phyloP scores from a whole-genome alignment of 345 rosid species.

The Bruguiera parviflora region DNA sequence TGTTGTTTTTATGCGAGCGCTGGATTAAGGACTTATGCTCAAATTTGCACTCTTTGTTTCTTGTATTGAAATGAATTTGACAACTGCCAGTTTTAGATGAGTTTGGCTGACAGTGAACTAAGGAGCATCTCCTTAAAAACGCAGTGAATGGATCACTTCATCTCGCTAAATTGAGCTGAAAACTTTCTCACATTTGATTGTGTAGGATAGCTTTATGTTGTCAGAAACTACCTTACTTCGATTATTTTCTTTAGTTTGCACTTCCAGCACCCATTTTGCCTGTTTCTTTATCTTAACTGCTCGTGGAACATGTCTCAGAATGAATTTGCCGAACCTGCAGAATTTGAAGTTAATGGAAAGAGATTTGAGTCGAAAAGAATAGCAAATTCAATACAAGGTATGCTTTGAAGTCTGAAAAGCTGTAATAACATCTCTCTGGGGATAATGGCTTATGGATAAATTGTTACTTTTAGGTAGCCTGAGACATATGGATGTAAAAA shows the following conservation, averaged over 20 bases:
- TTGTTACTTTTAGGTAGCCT: conserved; percentile 40
- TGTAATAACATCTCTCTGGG: background rate
- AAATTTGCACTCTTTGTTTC: too few species aligned
- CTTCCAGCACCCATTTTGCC: background rate
- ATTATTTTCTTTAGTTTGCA: background rate
- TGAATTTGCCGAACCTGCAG: conserved; percentile 68
- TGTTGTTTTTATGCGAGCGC: too few species aligned
- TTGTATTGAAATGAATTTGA: too few species aligned
- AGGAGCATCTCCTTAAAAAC: too few species aligned
- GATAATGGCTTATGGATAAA: conserved; percentile 14
- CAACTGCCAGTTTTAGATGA: too few species aligned
- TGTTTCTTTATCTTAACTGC: conserved; percentile 3
- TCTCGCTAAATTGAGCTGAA: too few species aligned
- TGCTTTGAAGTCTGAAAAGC: background rate
- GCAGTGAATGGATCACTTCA: too few species aligned
- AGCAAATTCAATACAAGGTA: conserved; percentile 40
- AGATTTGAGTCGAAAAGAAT: conserved; percentile 44
- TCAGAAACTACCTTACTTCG: background rate
- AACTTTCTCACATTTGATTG: too few species aligned
- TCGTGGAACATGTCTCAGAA: conserved; percentile 42
- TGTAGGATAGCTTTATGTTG: background rate
- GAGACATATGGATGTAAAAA: conserved; percentile 26
- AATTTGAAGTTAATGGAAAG: conserved; percentile 46
- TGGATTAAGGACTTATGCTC: too few species aligned
- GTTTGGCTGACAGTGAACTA: too few species aligned